Conservation (phyloP, 495 filamentous ascomycete genomes). For the Thermochaetoides thermophila region DNA sequence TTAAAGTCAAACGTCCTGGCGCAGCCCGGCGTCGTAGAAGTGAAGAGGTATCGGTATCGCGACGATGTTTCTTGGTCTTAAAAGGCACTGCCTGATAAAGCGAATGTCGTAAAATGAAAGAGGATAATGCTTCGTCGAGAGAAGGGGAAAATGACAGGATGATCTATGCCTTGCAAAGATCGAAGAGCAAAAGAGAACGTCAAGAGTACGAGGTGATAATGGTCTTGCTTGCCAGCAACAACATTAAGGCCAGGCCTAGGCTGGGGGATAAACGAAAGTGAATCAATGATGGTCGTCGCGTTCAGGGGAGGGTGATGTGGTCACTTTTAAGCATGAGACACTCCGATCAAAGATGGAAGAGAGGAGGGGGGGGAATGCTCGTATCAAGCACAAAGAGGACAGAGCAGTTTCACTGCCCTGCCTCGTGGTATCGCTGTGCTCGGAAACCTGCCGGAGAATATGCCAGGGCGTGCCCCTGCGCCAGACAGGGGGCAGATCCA, state of each 20-base stretch:
- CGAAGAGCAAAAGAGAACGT: constrained; percentile 7
- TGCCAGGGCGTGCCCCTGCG: too few species aligned
- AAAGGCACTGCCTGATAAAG: constrained; percentile 9
- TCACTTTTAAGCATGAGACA: too few species aligned
- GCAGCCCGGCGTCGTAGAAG: constrained; percentile 23
- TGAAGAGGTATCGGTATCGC: too few species aligned
- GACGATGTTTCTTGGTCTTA: constrained; percentile 5
- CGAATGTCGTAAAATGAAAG: constrained; percentile 16
- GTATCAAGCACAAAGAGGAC: constrained; percentile 6
- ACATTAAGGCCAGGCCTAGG: constrained; percentile 1
- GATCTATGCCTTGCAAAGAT: constrained; percentile 19
- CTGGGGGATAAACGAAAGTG: background rate
- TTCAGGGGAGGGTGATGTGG: constrained; percentile 1
- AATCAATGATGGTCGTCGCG: background rate
- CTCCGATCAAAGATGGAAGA: constrained; percentile 6
- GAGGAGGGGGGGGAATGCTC: background rate
- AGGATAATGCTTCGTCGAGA: background rate
- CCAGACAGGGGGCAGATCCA: constrained; percentile 5
- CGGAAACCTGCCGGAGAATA: too few species aligned
- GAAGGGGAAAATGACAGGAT: constrained; percentile 23
- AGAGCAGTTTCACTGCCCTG: too few species aligned
- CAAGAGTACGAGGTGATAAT: constrained; percentile 4
- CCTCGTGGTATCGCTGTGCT: too few species aligned
- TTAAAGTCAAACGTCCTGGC: constrained; percentile 16
- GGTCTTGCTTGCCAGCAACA: constrained; percentile 8